These are phyloP conservation scores for Canna indica DNA, from an alignment of 176 grass and related monocot species.

Conservation along the genomic window DNA sequence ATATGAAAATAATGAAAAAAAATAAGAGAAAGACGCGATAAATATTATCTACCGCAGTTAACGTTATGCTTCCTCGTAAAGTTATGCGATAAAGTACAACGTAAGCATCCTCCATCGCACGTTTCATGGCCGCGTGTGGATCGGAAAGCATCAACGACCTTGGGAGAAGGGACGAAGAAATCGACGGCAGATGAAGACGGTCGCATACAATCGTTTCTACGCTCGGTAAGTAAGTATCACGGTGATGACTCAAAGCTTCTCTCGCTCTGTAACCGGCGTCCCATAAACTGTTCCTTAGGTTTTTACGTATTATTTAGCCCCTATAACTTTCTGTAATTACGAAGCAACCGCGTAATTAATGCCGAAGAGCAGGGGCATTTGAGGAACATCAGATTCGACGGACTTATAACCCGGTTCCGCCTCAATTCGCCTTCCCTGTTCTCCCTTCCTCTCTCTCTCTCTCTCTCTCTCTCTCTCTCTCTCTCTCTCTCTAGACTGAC, in stretches of 20 bases:
- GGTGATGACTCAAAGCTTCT: neutral
- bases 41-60: no score
- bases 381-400: neutral
- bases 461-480: neutral
- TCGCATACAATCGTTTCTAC: neutral
- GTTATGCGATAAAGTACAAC: no score
- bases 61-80: no score
- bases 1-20: no score
- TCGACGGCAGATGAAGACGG: neutral
- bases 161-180: no score
- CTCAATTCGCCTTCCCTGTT: neutral
- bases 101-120: no score
- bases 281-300: neutral
- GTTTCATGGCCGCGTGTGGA: no score
- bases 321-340: neutral
- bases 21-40: no score
- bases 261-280: neutral
- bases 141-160: no score
- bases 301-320: neutral
- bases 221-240: neutral
- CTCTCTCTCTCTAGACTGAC: neutral
- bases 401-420: neutral
- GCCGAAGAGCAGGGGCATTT: neutral
- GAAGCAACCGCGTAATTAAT: neutral
- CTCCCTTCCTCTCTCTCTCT: neutral